A percentile compares a stretch with the other conserved stretches of the same genome.
Conservation (phyloP, 805 yeast species). For the Cyberlindnera americana region DNA sequence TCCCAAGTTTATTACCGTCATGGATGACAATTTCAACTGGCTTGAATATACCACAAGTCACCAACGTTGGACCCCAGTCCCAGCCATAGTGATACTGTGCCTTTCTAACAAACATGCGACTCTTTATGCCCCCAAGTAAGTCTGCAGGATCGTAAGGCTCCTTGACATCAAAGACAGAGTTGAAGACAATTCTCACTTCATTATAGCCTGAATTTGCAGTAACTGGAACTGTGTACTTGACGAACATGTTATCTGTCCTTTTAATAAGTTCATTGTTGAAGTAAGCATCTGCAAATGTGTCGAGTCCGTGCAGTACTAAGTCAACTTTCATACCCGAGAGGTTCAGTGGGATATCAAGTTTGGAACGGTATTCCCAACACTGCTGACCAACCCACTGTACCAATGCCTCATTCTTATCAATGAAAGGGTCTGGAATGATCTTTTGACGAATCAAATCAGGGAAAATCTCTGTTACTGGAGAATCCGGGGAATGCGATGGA, state of each 20-base stretch:
- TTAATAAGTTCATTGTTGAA: slow-evolving; percentile 37
- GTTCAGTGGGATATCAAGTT: slow-evolving; percentile 27
- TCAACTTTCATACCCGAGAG: slow-evolving; percentile 19
- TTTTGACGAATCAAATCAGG: slow-evolving; percentile 38
- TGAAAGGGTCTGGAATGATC: slow-evolving; percentile 43
- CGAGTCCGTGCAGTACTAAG: slow-evolving; percentile 28
- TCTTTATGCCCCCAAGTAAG: slow-evolving; percentile 35
- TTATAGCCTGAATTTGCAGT: slow-evolving; percentile 23
- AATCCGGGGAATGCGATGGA: slow-evolving; percentile 6
- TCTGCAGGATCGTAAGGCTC: slow-evolving; percentile 25
- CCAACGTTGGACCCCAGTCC: slow-evolving; percentile 50
- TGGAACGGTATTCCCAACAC: slow-evolving; percentile 45
- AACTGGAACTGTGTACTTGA: slow-evolving; percentile 32
- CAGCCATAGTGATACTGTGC: slow-evolving; percentile 55
- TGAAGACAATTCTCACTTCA: slow-evolving; percentile 34
- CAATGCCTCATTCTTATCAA: slow-evolving; percentile 38
- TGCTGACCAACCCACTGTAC: slow-evolving; percentile 49
- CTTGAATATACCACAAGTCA: slow-evolving; percentile 17
- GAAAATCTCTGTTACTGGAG: slow-evolving; percentile 34
- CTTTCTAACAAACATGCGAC: slow-evolving; percentile 43
- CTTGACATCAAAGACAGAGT: slow-evolving; percentile 35
- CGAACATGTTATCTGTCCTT: slow-evolving; percentile 43
- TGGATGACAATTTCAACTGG: slow-evolving; percentile 14
- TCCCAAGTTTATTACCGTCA: slow-evolving; percentile 3
- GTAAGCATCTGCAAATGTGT: slow-evolving; percentile 21